These are phyloP conservation scores for Gossypium mustelinum DNA, from an alignment of 345 rosid species.

Conservation along the genomic window DNA sequence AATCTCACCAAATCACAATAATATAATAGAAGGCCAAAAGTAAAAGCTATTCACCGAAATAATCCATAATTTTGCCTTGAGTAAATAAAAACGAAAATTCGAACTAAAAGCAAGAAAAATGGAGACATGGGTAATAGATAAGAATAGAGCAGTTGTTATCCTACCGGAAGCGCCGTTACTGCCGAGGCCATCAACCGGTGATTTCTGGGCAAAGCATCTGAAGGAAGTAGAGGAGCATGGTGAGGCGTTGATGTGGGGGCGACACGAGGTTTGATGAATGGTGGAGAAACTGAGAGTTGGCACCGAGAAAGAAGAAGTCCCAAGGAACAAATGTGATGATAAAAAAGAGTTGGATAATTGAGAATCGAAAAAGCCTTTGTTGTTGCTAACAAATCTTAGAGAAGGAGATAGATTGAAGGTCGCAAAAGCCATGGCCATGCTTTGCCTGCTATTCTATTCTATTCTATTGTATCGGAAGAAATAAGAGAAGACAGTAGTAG, in stretches of 20 bases:
- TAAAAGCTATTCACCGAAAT: background rate
- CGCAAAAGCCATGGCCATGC: background rate
- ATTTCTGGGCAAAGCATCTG: background rate
- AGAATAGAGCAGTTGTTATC: background rate
- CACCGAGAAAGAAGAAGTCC: conserved; percentile 20
- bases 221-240: conserved; percentile 15
- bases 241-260: conserved; percentile 11
- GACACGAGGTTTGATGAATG: conserved; percentile 12
- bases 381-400: background rate
- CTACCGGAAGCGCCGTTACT: background rate
- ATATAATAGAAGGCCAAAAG: background rate
- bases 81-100: background rate
- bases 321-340: conserved; percentile 8
- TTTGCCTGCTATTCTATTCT: background rate
- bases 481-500: too few species aligned
- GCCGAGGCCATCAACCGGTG: background rate
- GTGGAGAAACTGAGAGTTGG: conserved; percentile 26
- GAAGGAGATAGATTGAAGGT: background rate
- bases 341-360: conserved; percentile 20
- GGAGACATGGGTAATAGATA: background rate
- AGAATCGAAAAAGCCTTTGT: background rate
- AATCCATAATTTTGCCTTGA: background rate
- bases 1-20: background rate
- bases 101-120: background rate
- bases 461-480: too few species aligned